phyloP scores from a whole-genome alignment of 495 filamentous ascomycete species.

The Cenococcum geophilum region DNA sequence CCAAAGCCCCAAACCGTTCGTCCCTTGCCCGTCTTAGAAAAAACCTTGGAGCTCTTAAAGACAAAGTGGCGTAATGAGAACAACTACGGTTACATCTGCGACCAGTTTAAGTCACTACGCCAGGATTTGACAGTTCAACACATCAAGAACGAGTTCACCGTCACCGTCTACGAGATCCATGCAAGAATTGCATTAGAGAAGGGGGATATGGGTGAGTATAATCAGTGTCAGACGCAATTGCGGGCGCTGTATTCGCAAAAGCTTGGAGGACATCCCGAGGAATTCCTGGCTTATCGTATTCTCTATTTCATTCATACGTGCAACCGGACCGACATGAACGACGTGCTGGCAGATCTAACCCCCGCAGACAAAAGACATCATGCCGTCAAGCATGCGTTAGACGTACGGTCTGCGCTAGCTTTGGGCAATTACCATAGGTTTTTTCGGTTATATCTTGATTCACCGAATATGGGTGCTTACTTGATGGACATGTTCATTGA shows the following conservation, averaged over 20 bases:
- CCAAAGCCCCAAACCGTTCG: conserved; percentile 83
- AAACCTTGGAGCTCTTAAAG: conserved; percentile 82
- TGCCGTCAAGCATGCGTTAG: conserved; percentile 84
- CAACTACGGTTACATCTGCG: conserved; percentile 96
- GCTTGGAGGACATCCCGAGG: conserved; percentile 81
- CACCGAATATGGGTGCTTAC: conserved; percentile 96
- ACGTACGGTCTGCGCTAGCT: conserved; percentile 84
- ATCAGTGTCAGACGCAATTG: conserved; percentile 98
- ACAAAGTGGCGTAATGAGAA: conserved; percentile 89
- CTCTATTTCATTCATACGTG: conserved; percentile 99
- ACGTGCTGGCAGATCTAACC: conserved; percentile 96
- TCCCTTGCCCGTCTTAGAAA: conserved; percentile 69
- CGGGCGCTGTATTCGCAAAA: conserved; percentile 80
- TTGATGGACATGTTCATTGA: conserved; percentile 98
- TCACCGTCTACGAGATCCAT: conserved; percentile 94
- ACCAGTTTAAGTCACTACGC: conserved; percentile 97
- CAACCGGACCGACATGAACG: conserved; percentile 97
- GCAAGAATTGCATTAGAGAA: conserved; percentile 97
- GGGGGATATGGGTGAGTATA: conserved; percentile 99
- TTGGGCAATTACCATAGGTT: conserved; percentile 95
- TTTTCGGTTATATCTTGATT: conserved; percentile 88
- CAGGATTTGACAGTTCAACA: conserved; percentile 98
- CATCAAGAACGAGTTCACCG: conserved; percentile 91
- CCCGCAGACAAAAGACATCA: conserved; percentile 80
- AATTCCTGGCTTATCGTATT: conserved; percentile 99